These are phyloP conservation scores for Teunomyces pallodes DNA, from an alignment of 805 yeast genomes.

Conservation along the genomic window DNA sequence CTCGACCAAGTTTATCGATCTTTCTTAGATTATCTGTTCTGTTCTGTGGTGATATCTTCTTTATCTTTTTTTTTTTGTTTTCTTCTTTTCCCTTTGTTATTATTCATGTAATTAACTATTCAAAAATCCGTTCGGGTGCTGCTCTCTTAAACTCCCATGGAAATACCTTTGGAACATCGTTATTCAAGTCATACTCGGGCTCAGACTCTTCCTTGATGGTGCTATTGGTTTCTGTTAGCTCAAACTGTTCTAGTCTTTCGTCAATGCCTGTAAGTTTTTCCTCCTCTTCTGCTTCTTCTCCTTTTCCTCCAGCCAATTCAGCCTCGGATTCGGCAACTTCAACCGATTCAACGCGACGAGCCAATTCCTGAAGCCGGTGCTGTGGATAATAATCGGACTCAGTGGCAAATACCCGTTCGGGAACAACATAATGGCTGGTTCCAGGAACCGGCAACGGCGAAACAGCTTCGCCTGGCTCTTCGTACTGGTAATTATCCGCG, in stretches of 20 bases:
- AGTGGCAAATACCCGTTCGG: slow-evolving; percentile 33
- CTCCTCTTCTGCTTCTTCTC: neutral
- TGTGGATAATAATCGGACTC: slow-evolving; percentile 27
- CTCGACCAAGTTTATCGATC: too few relatives aligned
- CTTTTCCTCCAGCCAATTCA: neutral
- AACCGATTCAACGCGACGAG: neutral
- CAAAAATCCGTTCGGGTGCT: slow-evolving; percentile 25
- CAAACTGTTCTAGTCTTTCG: slow-evolving; percentile 8
- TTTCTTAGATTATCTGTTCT: too few relatives aligned
- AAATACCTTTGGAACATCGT: slow-evolving; percentile 23
- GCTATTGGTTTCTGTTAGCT: slow-evolving; percentile 9
- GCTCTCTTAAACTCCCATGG: slow-evolving; percentile 34
- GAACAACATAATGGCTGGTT: slow-evolving; percentile 3
- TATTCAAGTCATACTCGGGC: slow-evolving; percentile 3
- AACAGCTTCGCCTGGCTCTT: neutral
- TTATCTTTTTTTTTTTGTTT: neutral
- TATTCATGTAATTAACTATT: neutral
- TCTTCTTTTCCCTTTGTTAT: neutral
- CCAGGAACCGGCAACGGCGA: neutral
- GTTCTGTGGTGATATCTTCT: neutral
- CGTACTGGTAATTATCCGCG: slow-evolving; percentile 4
- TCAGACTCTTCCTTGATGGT: slow-evolving; percentile 5
- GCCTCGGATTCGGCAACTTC: neutral
- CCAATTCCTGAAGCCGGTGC: slow-evolving; percentile 17
- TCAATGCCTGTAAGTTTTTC: slow-evolving; percentile 6